These are phyloP conservation scores for Mycena alexandri DNA, from an alignment of 768 basidiomycete genomes.

Conservation along the genomic window DNA sequence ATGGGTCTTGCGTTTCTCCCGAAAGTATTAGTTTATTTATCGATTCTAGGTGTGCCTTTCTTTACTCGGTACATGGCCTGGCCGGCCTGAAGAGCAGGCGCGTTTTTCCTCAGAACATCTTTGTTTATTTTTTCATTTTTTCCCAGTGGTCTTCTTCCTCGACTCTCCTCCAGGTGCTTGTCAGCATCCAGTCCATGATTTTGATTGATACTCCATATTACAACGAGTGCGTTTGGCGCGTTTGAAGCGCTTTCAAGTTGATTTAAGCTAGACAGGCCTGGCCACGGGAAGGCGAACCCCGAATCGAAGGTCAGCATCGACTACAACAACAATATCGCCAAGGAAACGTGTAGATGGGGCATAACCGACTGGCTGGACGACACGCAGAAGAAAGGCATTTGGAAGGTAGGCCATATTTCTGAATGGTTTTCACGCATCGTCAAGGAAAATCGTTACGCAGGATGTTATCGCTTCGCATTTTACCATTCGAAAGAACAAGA, in stretches of 20 bases:
- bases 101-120: no score
- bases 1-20: neutral
- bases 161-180: constrained; percentile 68
- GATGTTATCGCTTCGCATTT: constrained; percentile 67
- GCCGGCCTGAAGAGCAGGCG: constrained; percentile 58
- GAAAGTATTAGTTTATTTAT: neutral
- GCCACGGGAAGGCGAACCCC: constrained; percentile 57
- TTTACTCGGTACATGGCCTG: constrained; percentile 68
- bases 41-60: constrained; percentile 67
- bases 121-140: no score
- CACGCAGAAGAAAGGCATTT: constrained; percentile 56
- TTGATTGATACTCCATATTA: constrained; percentile 66
- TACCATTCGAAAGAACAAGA: constrained; percentile 53
- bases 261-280: constrained; percentile 53
- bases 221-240: constrained; percentile 57
- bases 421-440: neutral
- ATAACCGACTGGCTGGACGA: constrained; percentile 67
- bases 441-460: constrained; percentile 43
- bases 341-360: constrained; percentile 64
- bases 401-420: constrained; percentile 54
- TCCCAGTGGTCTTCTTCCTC: constrained; percentile 58
- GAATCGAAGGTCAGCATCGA: constrained; percentile 50
- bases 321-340: constrained; percentile 60
- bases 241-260: constrained; percentile 15
- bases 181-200: constrained; percentile 73